Evolutionary conservation across 208 protist genomes (phyloP).

Genomic region (Leishmania guyanensis): DNA sequence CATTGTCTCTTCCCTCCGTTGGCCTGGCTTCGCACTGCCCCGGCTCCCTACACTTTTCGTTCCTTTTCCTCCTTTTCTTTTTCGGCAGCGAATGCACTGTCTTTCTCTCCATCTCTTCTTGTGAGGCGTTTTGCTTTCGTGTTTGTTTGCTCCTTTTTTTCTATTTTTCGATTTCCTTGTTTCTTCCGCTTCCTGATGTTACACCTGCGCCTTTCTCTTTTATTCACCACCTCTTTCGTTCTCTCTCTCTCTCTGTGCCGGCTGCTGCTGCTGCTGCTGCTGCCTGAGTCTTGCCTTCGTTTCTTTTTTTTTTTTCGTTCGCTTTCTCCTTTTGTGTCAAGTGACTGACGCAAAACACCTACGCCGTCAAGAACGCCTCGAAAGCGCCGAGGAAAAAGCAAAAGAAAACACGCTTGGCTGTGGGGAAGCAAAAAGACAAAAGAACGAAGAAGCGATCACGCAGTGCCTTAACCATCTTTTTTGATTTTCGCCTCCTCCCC

Average conservation of each 20-base stretch:
- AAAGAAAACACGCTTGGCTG: background rate
- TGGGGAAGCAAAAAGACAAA: background rate
- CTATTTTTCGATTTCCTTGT: background rate
- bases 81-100: background rate
- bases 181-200: background rate
- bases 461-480: background rate
- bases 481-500: background rate
- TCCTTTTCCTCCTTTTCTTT: background rate
- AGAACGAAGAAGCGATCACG: background rate
- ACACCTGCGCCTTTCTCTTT: background rate
- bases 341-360: background rate
- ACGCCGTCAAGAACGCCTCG: background rate
- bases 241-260: background rate
- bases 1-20: background rate
- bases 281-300: background rate
- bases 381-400: background rate
- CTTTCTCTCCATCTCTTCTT: background rate
- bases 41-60: background rate
- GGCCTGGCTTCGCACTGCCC: background rate
- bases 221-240: constrained; percentile 17
- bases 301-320: background rate
- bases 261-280: background rate
- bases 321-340: background rate
- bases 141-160: constrained; percentile 17
- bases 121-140: background rate